phyloP scores from a whole-genome alignment of 2,329 filamentous ascomycete genomes.

The Xylaria sp. region DNA sequence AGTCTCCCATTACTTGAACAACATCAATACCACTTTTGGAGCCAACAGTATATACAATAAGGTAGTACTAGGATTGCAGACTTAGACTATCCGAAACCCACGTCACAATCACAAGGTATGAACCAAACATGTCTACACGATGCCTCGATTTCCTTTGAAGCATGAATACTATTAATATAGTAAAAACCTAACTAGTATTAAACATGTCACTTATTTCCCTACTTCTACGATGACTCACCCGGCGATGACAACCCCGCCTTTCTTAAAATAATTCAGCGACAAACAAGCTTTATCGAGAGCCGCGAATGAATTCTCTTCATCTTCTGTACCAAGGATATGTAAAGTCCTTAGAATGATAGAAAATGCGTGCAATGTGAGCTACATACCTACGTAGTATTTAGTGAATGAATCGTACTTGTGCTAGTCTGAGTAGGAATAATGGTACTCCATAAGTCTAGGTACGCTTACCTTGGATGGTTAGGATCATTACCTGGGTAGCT shows the following conservation, averaged over 20 bases:
- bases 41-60: not conserved
- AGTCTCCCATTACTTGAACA: too few species aligned
- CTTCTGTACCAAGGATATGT: not conserved
- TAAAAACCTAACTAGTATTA: too few species aligned
- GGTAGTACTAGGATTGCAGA: not conserved
- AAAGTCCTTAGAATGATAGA: not conserved
- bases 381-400: too few species aligned
- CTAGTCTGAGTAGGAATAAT: slow-evolving; percentile 8
- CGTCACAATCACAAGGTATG: not conserved
- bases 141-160: not conserved
- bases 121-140: not conserved
- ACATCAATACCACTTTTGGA: too few species aligned
- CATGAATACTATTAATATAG: not conserved
- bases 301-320: not conserved
- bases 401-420: slow-evolving; percentile 1
- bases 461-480: too few species aligned
- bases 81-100: not conserved
- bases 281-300: not conserved
- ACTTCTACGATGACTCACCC: not conserved
- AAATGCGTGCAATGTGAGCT: not conserved
- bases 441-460: too few species aligned
- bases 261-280: not conserved
- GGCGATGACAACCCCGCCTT: not conserved
- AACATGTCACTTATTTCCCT: not conserved
- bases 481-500: not conserved